A percentile compares a stretch with the other conserved stretches of the same genome.
These are phyloP conservation scores for Ceratonia siliqua DNA, from an alignment of 306 rosid species.

Conservation along the genomic window DNA sequence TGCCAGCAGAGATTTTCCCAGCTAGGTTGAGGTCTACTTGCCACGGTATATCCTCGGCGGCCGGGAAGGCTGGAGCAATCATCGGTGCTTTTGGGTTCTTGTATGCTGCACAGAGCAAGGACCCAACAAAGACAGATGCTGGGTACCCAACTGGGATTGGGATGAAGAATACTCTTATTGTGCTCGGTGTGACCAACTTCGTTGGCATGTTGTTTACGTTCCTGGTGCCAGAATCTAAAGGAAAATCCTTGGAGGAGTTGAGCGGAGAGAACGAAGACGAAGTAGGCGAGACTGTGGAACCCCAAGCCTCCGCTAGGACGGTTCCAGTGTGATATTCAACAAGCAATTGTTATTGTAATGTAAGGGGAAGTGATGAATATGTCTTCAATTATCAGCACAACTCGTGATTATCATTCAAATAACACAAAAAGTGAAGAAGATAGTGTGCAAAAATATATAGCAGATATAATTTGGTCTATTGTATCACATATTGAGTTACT, in stretches of 20 bases:
- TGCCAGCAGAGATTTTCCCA: slow-evolving; percentile 36
- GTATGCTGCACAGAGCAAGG: slow-evolving; percentile 48
- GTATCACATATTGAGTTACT: not conserved
- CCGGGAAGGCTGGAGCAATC: slow-evolving; percentile 45
- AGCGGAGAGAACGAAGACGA: slow-evolving; percentile 33
- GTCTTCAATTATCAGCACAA: too few relatives aligned
- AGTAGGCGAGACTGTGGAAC: not conserved
- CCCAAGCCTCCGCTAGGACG: not conserved
- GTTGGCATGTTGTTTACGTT: slow-evolving; percentile 45
- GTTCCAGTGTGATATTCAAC: not conserved
- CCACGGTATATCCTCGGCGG: slow-evolving; percentile 46
- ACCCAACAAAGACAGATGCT: slow-evolving; percentile 38
- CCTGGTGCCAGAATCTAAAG: slow-evolving; percentile 42
- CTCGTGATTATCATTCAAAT: too few relatives aligned
- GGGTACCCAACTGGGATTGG: slow-evolving; percentile 54
- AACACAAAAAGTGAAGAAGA: too few relatives aligned
- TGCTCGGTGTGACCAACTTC: slow-evolving; percentile 32
- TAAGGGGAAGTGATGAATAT: too few relatives aligned
- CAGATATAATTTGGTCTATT: not conserved
- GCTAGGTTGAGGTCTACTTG: slow-evolving; percentile 49
- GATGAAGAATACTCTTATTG: slow-evolving; percentile 46
- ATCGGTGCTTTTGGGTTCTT: slow-evolving; percentile 53
- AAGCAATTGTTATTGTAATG: too few relatives aligned
- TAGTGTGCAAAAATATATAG: too few relatives aligned
- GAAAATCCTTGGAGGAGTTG: slow-evolving; percentile 40